Base-by-base conservation (phyloP, 805 yeast species). In the Cyberlindnera euphorbiae region DNA sequence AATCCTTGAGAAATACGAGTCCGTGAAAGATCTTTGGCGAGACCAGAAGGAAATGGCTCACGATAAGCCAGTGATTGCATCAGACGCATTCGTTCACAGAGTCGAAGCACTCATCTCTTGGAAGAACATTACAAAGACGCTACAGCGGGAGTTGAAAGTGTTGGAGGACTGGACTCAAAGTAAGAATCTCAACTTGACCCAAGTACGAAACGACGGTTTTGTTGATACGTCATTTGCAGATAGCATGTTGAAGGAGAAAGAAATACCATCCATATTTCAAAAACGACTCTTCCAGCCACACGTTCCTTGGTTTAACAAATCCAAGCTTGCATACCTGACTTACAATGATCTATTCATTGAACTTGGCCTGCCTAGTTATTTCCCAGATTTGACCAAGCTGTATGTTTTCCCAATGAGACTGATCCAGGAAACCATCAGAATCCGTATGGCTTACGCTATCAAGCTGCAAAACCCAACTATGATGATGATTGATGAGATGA, bases 401-500 rank as follows among this genome's bases (percentile, higher is more conserved):
- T 72, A 87, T 26, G 66, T 73, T 36, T 84, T 93, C 44, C 97
- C 97, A 0, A 69, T 86, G 50, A 77, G 75, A 43, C 64, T 93
- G 30, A 79, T 88, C 49, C 82, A 80, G 51, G 96, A 86, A 50
- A 73, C 86, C 34, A 81, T 89, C 28, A 71, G 72, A 24, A 73
- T 84, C 28, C 71, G 97, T 46, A 64, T 90, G 30, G 65, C 71
- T 2, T 88, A 85, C 55, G 95, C 97, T 3, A 69, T 74, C 56
- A 82, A 82, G 52, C 62, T 90, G 32, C 76, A 73, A 35, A 83
- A 82, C 50, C 96, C 96, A 2, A 88, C 97, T 0, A 76, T 89
- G 78, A 83, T 87, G 88, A 85, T 87, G 80, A 85, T 93, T 48
- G 98, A 93, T 59, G 96, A 90, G 60, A 82, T 87, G 73, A 74